A percentile compares a stretch with the other conserved stretches of the same genome.
phyloP scores from a whole-genome alignment of 2,329 filamentous ascomycete genomes.

The Helotiales sp. region DNA sequence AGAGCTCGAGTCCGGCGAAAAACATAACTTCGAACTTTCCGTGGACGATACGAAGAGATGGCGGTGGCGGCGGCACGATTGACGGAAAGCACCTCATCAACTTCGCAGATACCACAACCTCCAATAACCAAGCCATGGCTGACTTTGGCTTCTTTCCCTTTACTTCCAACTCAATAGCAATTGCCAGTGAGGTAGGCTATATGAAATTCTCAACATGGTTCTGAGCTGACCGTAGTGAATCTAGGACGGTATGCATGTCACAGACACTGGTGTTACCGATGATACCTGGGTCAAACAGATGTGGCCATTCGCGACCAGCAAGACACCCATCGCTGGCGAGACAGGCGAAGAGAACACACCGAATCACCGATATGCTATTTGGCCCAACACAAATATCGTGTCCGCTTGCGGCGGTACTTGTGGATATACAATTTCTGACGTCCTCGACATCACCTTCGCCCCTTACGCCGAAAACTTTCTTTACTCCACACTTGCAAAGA shows the following conservation, averaged over 20 bases:
- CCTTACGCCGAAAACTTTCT: conserved; percentile 5
- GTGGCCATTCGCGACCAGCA: conserved; percentile 12
- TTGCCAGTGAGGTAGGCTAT: neutral
- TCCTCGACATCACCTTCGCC: conserved; percentile 7
- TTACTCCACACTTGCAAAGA: conserved; percentile 14
- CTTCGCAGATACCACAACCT: conserved; percentile 9
- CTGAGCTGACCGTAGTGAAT: neutral
- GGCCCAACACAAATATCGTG: conserved; percentile 14
- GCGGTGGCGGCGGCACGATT: conserved; percentile 2
- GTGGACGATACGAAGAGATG: conserved; percentile 5
- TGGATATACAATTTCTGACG: conserved; percentile 3
- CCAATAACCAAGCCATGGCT: neutral
- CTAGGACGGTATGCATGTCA: conserved; percentile 8
- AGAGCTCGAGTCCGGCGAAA: neutral
- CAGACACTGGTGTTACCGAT: neutral
- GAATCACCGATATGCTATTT: conserved; percentile 12
- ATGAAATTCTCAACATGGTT: neutral
- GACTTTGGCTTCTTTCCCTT: neutral
- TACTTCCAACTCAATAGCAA: conserved; percentile 7
- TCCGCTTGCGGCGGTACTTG: conserved; percentile 1
- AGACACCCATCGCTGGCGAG: neutral
- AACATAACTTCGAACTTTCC: conserved; percentile 1
- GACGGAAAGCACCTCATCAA: conserved; percentile 11
- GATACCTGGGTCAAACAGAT: conserved; percentile 3
- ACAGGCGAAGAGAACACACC: neutral